These are phyloP conservation scores for Lonicera japonica DNA, from an alignment of 129 eudicot genomes.

Conservation along the genomic window DNA sequence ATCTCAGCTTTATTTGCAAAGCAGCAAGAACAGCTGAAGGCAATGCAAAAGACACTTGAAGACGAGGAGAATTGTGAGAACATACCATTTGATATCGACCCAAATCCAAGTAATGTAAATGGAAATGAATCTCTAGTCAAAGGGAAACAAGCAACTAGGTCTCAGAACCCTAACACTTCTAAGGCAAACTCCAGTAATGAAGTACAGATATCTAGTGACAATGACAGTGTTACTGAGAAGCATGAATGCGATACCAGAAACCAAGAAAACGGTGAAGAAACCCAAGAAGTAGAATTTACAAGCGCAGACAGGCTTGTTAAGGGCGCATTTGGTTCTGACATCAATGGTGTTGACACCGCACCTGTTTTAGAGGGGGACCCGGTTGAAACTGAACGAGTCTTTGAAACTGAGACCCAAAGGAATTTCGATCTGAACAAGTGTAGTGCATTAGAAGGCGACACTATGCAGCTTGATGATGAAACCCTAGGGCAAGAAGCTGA, in stretches of 20 bases:
- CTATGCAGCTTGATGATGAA: slow-evolving; percentile 59
- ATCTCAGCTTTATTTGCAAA: slow-evolving; percentile 65
- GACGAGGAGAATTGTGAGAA: slow-evolving; percentile 83
- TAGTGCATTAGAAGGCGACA: slow-evolving; percentile 31
- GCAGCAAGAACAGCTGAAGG: slow-evolving; percentile 91
- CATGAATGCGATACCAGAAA: slow-evolving; percentile 62
- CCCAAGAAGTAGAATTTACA: slow-evolving; percentile 77
- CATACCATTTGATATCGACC: slow-evolving; percentile 48
- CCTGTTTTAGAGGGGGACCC: slow-evolving; percentile 36
- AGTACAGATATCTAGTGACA: slow-evolving; percentile 50
- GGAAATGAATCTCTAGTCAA: slow-evolving; percentile 18
- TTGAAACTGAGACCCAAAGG: slow-evolving; percentile 20
- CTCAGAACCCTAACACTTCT: slow-evolving; percentile 31
- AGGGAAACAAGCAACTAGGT: slow-evolving; percentile 28
- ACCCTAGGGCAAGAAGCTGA: slow-evolving; percentile 34
- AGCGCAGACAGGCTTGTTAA: slow-evolving; percentile 35
- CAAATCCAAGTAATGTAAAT: slow-evolving; percentile 25
- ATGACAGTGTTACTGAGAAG: slow-evolving; percentile 72
- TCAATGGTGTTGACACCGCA: slow-evolving; percentile 50
- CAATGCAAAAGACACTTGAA: slow-evolving; percentile 90
- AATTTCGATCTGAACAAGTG: slow-evolving; percentile 15
- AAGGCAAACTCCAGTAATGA: slow-evolving; percentile 35
- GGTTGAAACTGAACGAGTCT: slow-evolving; percentile 28
- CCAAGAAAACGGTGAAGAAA: slow-evolving; percentile 56
- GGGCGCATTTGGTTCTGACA: slow-evolving; percentile 78